Evolutionary conservation across 371 early-diverging fungal genomes (phyloP).

Genomic region (Mucor sp.): DNA sequence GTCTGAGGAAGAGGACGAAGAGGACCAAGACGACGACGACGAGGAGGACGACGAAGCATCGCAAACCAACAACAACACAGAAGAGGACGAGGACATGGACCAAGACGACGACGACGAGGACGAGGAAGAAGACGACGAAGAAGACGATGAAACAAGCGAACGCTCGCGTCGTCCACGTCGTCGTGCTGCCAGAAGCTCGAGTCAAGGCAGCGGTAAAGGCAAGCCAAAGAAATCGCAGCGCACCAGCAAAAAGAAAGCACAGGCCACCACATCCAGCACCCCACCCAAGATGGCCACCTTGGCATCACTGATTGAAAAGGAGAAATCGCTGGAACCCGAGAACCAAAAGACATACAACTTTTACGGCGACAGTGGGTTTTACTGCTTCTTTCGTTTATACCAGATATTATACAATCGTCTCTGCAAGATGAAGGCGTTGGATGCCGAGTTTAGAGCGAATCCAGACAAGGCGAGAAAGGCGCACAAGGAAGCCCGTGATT

Average conservation of each 20-base stretch:
- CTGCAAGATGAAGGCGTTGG: constrained; percentile 72
- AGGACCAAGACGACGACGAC: constrained; percentile 10
- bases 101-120: constrained; percentile 10
- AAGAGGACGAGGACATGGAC: constrained; percentile 12
- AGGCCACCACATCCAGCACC: not conserved
- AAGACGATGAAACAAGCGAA: not conserved
- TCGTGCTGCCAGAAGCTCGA: not conserved
- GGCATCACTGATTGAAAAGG: constrained; percentile 11
- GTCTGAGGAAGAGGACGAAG: constrained; percentile 14
- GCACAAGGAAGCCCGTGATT: constrained; percentile 74
- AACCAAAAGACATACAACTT: constrained; percentile 49
- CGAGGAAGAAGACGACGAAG: not conserved
- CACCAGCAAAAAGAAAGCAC: not conserved
- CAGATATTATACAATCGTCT: constrained; percentile 67
- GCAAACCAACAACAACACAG: constrained; percentile 15
- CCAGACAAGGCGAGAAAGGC: constrained; percentile 55
- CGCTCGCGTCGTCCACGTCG: not conserved
- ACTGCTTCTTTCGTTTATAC: constrained; percentile 86
- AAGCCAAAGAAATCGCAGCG: not conserved
- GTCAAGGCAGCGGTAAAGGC: not conserved
- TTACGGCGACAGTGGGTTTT: constrained; percentile 77
- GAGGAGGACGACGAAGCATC: constrained; percentile 16
- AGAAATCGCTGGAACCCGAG: constrained; percentile 9
- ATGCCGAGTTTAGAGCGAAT: constrained; percentile 62
- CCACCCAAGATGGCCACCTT: not conserved